Conservation (phyloP, 306 rosid genomes). For the Glycine latifolia region DNA sequence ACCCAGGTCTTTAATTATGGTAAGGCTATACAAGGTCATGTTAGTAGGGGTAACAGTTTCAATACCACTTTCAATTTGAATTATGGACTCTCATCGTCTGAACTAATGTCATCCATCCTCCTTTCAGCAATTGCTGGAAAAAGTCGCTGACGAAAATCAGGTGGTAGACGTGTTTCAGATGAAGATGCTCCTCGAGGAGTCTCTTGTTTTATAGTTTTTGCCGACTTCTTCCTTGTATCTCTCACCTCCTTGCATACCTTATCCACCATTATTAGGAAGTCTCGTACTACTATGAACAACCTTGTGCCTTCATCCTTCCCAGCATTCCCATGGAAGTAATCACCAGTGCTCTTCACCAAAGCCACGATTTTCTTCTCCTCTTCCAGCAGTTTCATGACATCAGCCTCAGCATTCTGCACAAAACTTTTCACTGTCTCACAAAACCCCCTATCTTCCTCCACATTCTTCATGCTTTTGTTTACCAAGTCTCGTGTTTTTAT, state of each 20-base stretch:
- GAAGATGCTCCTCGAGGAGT: constrained; percentile 51
- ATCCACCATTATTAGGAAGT: constrained; percentile 83
- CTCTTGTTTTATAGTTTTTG: constrained; percentile 59
- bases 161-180: constrained; percentile 55
- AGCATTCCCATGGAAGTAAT: constrained; percentile 87
- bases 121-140: constrained; percentile 81
- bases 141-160: constrained; percentile 65
- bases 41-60: constrained; percentile 32
- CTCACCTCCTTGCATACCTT: constrained; percentile 76
- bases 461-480: constrained; percentile 56
- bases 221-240: constrained; percentile 56
- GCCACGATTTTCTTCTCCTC: constrained; percentile 86
- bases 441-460: constrained; percentile 65
- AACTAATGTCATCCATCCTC: constrained; percentile 67
- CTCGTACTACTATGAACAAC: constrained; percentile 78
- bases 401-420: constrained; percentile 74
- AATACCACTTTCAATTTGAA: constrained; percentile 57
- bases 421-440: constrained; percentile 59
- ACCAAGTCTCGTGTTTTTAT: constrained; percentile 61
- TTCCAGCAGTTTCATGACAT: constrained; percentile 63
- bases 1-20: constrained; percentile 10
- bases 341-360: constrained; percentile 91
- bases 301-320: constrained; percentile 88
- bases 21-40: constrained; percentile 28
- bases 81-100: constrained; percentile 86